A percentile compares a stretch with the other conserved stretches of the same genome.
phyloP scores from a whole-genome alignment of 345 rosid species.

The Passiflora organensis region DNA sequence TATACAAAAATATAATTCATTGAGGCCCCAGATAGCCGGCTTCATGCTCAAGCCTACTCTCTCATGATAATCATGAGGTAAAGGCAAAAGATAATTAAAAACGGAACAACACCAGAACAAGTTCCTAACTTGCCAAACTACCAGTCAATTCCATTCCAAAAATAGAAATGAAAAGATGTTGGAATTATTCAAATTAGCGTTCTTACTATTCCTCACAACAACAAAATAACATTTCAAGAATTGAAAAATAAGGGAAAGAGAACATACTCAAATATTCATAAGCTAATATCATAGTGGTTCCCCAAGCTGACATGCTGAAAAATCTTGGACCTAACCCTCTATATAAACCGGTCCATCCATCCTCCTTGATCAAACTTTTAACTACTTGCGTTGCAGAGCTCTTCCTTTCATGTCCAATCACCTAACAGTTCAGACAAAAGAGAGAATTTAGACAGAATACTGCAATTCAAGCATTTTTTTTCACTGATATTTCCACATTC shows the following conservation, averaged over 20 bases:
- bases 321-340: constrained; percentile 94
- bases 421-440: constrained; percentile 27
- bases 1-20: too few species aligned
- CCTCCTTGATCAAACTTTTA: constrained; percentile 64
- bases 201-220: neutral
- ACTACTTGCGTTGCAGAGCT: constrained; percentile 66
- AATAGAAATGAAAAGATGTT: too few species aligned
- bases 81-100: too few species aligned
- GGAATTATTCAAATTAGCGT: neutral
- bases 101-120: too few species aligned
- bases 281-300: constrained; percentile 92
- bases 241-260: constrained; percentile 15
- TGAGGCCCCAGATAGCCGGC: too few species aligned
- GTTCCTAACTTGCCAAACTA: too few species aligned
- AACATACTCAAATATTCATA: constrained; percentile 93
- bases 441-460: neutral
- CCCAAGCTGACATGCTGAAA: constrained; percentile 99
- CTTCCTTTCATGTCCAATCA: constrained; percentile 79
- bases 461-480: neutral
- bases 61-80: too few species aligned
- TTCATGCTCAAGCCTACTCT: too few species aligned
- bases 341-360: constrained; percentile 89
- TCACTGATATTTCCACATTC: too few species aligned
- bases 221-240: neutral
- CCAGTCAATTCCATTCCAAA: too few species aligned